These are phyloP conservation scores for Candida bentonensis DNA, from an alignment of 805 yeast genomes.

Conservation along the genomic window DNA sequence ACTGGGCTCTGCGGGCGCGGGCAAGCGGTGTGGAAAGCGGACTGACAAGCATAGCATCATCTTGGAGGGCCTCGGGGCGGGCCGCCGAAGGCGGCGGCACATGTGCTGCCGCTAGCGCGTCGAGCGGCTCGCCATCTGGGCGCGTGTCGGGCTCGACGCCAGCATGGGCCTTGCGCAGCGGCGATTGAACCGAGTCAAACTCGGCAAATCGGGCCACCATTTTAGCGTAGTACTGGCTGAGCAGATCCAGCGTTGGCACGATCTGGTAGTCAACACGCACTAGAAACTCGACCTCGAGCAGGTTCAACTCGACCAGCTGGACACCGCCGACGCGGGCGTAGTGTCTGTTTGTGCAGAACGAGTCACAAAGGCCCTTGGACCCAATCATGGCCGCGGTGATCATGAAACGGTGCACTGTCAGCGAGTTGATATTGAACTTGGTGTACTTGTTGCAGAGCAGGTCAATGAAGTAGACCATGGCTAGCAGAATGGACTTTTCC, in stretches of 20 bases:
- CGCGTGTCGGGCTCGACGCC: background rate
- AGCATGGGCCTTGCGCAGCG: background rate
- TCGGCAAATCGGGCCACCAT: constrained; percentile 15
- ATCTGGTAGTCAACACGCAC: constrained; percentile 67
- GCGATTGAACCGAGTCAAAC: background rate
- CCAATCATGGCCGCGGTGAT: constrained; percentile 85
- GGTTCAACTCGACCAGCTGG: constrained; percentile 52
- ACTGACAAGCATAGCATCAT: background rate
- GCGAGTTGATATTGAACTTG: constrained; percentile 69
- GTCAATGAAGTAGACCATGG: constrained; percentile 85
- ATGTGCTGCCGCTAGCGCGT: no score
- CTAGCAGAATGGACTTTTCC: constrained; percentile 67
- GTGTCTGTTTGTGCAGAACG: constrained; percentile 84
- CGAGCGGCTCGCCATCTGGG: background rate
- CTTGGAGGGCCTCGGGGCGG: no score
- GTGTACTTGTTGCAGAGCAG: constrained; percentile 65
- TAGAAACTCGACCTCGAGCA: constrained; percentile 79
- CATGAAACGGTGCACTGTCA: constrained; percentile 86
- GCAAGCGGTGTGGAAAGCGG: background rate
- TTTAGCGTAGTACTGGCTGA: constrained; percentile 21
- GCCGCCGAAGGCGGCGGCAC: no score
- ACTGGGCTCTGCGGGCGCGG: background rate
- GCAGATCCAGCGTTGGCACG: constrained; percentile 32
- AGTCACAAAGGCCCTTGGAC: constrained; percentile 78
- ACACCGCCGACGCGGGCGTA: constrained; percentile 91